Evolutionary conservation across 2,329 filamentous ascomycete genomes (phyloP), one percentile per base, ranked within the genome.

Genomic region (Stagonosporopsis tanaceti): DNA sequence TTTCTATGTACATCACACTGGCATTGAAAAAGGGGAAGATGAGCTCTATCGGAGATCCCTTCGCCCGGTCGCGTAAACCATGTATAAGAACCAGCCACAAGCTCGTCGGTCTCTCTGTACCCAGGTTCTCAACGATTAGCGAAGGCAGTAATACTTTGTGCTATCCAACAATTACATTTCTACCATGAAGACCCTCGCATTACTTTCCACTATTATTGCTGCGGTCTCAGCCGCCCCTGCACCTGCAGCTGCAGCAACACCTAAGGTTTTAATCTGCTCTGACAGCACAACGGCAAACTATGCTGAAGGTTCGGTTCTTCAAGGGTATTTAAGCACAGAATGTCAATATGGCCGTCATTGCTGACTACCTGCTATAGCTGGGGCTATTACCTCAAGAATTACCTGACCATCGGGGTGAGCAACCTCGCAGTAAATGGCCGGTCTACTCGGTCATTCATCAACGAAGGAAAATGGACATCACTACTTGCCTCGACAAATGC

Each of bases 271-370:
- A 3, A 42, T 42, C 15, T 42, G 40, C 14, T 42, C 40, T 15
- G 40, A 42, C 12, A 42, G 40, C 24, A 42, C 40, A 25, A 42
- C 40, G 24, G 40, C 40, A n/a, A 42, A 42, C 40, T 42, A 42
- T 24, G 40, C 24, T 25, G 22, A 25, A 27, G 40, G 40, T 14
- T 42, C 40, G 4, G 40, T 42, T 42, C 40, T 42, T 4, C 40
- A 42, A 42, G 40, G 40, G 40, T 42, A 28, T 12, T 6, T 14
- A 14, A 42, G 28, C 12, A 42, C 1, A 42, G 4, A 5, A 2
- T 6, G 4, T 27, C 40, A 11, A 6, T 15, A 17, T n/a, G 4
- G 17, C 2, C 11, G 12, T 42, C 12, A 8, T n/a, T 25, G 8
- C 12, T 25, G 12, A 42, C 40, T 7, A 17, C 17, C 34, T 8